Base-by-base conservation (phyloP, 1,139 yeast species). In the Eremothecium cymbalariae region DNA sequence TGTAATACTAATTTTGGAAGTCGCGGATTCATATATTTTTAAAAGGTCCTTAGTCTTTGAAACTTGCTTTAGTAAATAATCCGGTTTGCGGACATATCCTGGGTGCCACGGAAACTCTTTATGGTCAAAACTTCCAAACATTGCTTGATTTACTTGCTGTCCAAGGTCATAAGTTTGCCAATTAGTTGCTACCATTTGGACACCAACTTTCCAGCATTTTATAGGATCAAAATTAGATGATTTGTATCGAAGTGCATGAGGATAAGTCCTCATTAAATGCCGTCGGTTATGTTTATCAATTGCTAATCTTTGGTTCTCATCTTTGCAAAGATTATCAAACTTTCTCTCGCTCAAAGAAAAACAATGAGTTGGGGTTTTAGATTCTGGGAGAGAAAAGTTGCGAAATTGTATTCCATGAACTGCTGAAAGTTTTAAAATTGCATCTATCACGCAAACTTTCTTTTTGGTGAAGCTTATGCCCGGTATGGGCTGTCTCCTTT, bases 101-200 rank as follows among this genome's bases (percentile, higher is more conserved):
- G 70, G 64, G 32, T 45, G 51, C 34, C 47, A 43, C 9, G 44
- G 33, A 8, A 45, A 43, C 24, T 46, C 44, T 21, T 46, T 48
- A 21, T 65, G 68, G 14, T 68, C 63, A 1, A 72, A 70, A 3
- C 68, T 63, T 30, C 73, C 62, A 57, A 90, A 90, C 67, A 88
- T 64, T 0, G 96, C 84, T 46, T 82, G 83, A 55, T 86, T 88
- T n/a, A 90, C 53, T 51, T 85, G 95, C 54, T 86, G 90, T 0
- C 96, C 96, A 15, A 75, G 44, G 52, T 90, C 98, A 55, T 75
- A 80, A 0, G 94, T 81, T 58, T 90, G 98, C 97, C 97, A 93
- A 53, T 90, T 90, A 2, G 95, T 77, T 0, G 98, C 97, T 3
- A 84, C 97, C 86, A 93, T 74, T 53, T 90, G 98, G 4, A 72